Percentiles rank a stretch among this genome's conserved stretches.
Evolutionary conservation across 1,284 basidiomycete species (phyloP).

Genomic region (Cutaneotrichosporon dermatis): DNA sequence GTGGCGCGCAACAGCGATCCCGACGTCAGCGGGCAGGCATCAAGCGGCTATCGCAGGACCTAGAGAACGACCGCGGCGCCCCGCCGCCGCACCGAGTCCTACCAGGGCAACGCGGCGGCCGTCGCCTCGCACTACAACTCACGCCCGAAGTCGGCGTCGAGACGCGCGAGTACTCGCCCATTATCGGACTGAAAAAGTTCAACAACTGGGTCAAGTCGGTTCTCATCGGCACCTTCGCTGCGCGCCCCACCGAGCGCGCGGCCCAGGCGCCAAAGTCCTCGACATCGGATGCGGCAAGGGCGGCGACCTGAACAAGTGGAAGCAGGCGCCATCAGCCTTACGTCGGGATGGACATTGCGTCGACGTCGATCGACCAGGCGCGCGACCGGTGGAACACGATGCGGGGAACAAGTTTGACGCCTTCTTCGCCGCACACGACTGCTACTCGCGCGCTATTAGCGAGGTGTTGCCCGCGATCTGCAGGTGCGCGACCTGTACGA

Average conservation of each 20-base stretch:
- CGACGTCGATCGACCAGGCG: constrained; percentile 86
- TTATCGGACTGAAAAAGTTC: constrained; percentile 92
- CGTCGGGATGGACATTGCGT: constrained; percentile 84
- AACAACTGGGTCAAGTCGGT: constrained; percentile 99
- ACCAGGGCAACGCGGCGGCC: constrained; percentile 30
- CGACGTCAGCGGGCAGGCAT: no score
- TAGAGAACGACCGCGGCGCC: not conserved
- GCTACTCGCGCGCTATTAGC: constrained; percentile 69
- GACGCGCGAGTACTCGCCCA: constrained; percentile 83
- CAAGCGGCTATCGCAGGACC: not conserved
- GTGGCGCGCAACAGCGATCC: constrained; percentile 7
- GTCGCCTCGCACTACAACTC: constrained; percentile 64
- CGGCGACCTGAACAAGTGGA: constrained; percentile 95
- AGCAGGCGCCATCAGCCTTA: constrained; percentile 78
- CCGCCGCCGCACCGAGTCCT: constrained; percentile 11
- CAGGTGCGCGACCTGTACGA: constrained; percentile 62
- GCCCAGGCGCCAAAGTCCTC: constrained; percentile 62
- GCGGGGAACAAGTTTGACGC: constrained; percentile 63
- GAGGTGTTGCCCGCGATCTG: constrained; percentile 64
- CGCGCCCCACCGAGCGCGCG: constrained; percentile 19
- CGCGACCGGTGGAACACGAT: constrained; percentile 59
- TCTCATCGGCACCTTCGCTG: constrained; percentile 71
- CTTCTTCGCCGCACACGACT: constrained; percentile 81
- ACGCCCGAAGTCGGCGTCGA: constrained; percentile 80
- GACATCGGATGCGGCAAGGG: constrained; percentile 98